Percentiles rank a stretch among this genome's conserved stretches.
phyloP scores from a whole-genome alignment of 345 rosid species.

The Pugionium dolabratum region DNA sequence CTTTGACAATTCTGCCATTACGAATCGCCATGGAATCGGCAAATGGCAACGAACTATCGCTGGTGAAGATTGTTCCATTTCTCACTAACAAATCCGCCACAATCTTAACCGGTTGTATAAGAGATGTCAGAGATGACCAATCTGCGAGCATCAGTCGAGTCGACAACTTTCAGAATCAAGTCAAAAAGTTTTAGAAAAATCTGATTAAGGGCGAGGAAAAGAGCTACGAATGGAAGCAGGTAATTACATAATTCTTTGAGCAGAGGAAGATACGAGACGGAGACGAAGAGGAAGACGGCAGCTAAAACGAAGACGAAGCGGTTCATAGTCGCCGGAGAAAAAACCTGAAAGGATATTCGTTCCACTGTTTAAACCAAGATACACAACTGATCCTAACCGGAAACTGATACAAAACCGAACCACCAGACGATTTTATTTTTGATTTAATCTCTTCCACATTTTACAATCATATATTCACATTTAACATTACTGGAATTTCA shows the following conservation, averaged over 20 bases:
- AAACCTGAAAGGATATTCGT: too few relatives aligned
- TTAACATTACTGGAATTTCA: background rate
- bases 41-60: slow-evolving; percentile 60
- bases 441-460: too few relatives aligned
- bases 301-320: slow-evolving; percentile 44
- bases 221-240: background rate
- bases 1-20: slow-evolving; percentile 66
- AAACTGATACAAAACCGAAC: background rate
- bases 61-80: slow-evolving; percentile 82
- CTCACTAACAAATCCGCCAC: slow-evolving; percentile 65
- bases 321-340: slow-evolving; percentile 43
- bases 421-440: background rate
- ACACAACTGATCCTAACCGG: background rate
- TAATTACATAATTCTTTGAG: slow-evolving; percentile 41
- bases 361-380: too few relatives aligned
- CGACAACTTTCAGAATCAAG: background rate
- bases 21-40: slow-evolving; percentile 80
- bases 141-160: slow-evolving; percentile 38
- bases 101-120: slow-evolving; percentile 32
- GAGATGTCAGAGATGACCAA: slow-evolving; percentile 51
- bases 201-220: background rate
- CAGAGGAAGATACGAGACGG: slow-evolving; percentile 42
- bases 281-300: slow-evolving; percentile 42
- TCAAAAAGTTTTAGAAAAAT: background rate
- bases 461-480: too few relatives aligned